Conservation (phyloP, 2,329 filamentous ascomycete genomes). For the Aureobasidium musti region DNA sequence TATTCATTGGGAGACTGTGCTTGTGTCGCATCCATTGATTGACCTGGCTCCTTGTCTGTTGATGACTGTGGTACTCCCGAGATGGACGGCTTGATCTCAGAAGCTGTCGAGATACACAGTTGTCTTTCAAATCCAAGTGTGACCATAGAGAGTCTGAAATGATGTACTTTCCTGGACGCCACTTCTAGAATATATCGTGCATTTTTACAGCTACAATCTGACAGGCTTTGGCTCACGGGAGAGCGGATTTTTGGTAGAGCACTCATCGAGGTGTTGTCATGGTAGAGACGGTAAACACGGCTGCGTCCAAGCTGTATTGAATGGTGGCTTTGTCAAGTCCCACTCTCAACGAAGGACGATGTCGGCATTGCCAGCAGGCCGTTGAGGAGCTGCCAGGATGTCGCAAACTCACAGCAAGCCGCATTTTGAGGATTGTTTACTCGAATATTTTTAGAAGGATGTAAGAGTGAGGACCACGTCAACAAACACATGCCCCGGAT, state of each 20-base stretch:
- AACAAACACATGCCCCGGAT: conserved; percentile 12
- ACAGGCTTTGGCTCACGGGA: too few relatives aligned
- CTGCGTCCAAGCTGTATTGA: background rate
- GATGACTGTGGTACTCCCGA: too few relatives aligned
- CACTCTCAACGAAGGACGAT: conserved; percentile 10
- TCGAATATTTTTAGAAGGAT: too few relatives aligned
- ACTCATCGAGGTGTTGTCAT: background rate
- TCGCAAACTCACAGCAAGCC: conserved; percentile 12
- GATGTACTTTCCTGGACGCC: background rate
- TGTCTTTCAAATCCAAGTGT: too few relatives aligned
- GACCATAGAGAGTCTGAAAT: background rate
- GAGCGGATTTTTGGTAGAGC: background rate
- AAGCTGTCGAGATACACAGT: too few relatives aligned
- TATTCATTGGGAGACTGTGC: background rate
- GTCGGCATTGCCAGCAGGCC: conserved; percentile 2
- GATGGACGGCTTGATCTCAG: too few relatives aligned
- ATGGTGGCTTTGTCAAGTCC: conserved; percentile 18
- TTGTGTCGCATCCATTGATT: too few relatives aligned
- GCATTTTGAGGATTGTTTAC: background rate
- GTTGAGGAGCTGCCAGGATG: conserved; percentile 15
- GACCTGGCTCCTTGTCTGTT: too few relatives aligned
- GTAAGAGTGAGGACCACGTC: background rate
- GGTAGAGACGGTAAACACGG: conserved; percentile 11
- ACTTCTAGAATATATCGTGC: too few relatives aligned
- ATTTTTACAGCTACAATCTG: too few relatives aligned